Base-by-base conservation (phyloP, 495 filamentous ascomycete genomes). In the Aspergillus cristatus region DNA sequence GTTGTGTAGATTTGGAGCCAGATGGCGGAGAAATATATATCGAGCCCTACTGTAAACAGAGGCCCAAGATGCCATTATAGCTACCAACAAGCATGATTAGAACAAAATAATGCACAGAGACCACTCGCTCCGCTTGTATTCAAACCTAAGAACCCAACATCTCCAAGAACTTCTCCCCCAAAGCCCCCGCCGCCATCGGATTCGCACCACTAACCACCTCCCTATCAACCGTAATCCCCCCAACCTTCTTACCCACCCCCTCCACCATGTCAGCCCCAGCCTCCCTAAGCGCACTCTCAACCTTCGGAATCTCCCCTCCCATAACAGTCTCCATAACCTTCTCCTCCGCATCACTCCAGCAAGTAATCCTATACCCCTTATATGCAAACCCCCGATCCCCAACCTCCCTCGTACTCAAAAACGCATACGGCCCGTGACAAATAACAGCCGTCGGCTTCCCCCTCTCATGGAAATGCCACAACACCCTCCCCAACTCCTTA, bases 341-440 rank as follows among this genome's bases (percentile, higher is more conserved):
- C 39, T 61, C 57, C 35, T 61, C 57, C n/a, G 38, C 48, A 41
- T 58, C 50, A 38, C 55, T 57, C 46, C 46, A 58, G 14, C 37
- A 47, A 3, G 54, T 61, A 17, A 61, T 51, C 25, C 49, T 38
- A 18, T 58, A 61, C 34, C 54, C 57, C n/a, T 48, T 32, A 31
- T 55, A 70, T 10, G 52, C 60, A 37, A 70, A 70, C 14, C 40
- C 28, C 3, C 53, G 51, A 35, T 45, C 46, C 1, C 53, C 55
- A 0, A 46, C 48, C 3, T 36, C 24, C 32, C 56, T 62, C 2
- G 62, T 67, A 10, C 54, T 55, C 17, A 68, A 35, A 14, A 68
- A 35, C 7, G 62, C 63, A 41, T 62, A 64, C 6, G 62, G 60
- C 2, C 65, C 65, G 41, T 68, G 65, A 16, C 65, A 68, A 15